Evolutionary conservation across 2,329 filamentous ascomycete species (phyloP), one percentile per base, ranked within the genome.

Genomic region (Didymella lethalis): DNA sequence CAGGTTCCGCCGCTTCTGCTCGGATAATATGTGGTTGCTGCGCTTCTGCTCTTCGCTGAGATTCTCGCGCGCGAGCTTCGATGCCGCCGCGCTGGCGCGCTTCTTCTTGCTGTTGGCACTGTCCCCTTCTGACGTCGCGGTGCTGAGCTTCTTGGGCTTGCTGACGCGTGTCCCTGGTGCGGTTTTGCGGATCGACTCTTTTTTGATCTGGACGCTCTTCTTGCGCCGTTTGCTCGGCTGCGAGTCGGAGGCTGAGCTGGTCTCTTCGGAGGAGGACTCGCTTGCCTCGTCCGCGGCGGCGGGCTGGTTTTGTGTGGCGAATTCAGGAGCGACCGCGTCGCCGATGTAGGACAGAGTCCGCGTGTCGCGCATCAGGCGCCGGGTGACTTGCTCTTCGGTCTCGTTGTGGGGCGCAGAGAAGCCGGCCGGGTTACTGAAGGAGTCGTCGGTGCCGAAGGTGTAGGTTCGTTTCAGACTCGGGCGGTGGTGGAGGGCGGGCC

Each of bases 21-120:
- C 92, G 51, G 92, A 95, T 51, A 88, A 84, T 64, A 96, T 95
- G 72, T 96, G 92, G 66, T 97, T 96, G 69, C 88, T 89, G 45
- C 91, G 84, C 77, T 94, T 95, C 76, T 95, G 90, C 60, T 90
- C 88, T 65, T 94, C 90, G 0, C 88, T 86, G 4, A 95, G 75
- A 63, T 89, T 89, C 68, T 89, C 85, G 32, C 75, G 74, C 25
- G 72, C 72, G 7, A 66, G 48, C 51, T 72, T 75, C 38, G 71
- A 67, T 5, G 65, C 62, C 0, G 68, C 63, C 16, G 72, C 60
- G 2, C 71, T 64, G 5, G 61, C 47, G 6, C 72, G 65, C 48
- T 72, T 73, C 50, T 71, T 73, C 63, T 73, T 76, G 45, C 54
- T 59, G 11, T 43, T 46, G 50, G 2, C 23, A 44, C 53, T 59